Evolutionary conservation across 1,284 basidiomycete genomes (phyloP).

Genomic region (Austroboletus niveus): DNA sequence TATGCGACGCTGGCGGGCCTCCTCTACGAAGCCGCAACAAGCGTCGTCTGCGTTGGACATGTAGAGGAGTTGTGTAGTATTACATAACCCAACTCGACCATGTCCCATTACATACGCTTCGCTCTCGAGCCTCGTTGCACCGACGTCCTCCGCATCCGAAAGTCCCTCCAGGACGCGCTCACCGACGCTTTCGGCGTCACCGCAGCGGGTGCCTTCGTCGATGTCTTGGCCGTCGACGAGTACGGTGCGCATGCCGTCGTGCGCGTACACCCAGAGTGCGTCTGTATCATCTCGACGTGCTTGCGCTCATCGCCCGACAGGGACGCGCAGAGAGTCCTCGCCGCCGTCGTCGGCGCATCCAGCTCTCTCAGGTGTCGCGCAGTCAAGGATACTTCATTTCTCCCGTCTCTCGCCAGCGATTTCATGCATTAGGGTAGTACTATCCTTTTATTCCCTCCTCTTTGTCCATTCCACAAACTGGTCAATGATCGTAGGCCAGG

Average conservation of each 20-base stretch:
- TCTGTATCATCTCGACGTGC: slow-evolving; percentile 3
- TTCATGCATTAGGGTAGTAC: neutral
- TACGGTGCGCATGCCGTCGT: slow-evolving; percentile 34
- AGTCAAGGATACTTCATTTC: slow-evolving; percentile 41
- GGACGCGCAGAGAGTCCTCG: slow-evolving; percentile 40
- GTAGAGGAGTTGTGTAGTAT: neutral
- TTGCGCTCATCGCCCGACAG: slow-evolving; percentile 20
- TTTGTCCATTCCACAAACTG: slow-evolving; percentile 80
- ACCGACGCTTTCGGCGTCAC: slow-evolving; percentile 42
- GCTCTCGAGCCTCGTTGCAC: slow-evolving; percentile 28
- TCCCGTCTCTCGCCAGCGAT: slow-evolving; percentile 35
- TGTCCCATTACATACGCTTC: slow-evolving; percentile 42
- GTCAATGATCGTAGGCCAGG: slow-evolving; percentile 89
- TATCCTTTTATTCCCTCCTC: slow-evolving; percentile 18
- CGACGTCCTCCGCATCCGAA: slow-evolving; percentile 41
- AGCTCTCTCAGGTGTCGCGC: slow-evolving; percentile 33
- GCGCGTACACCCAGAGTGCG: slow-evolving; percentile 32
- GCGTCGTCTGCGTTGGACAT: slow-evolving; percentile 17
- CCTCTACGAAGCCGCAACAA: slow-evolving; percentile 31
- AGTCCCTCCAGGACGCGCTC: slow-evolving; percentile 43
- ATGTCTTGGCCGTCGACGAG: slow-evolving; percentile 39
- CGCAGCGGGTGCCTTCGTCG: slow-evolving; percentile 40
- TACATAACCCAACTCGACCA: slow-evolving; percentile 2
- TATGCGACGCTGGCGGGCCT: slow-evolving; percentile 13
- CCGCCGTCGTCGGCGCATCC: slow-evolving; percentile 34